phyloP scores from a whole-genome alignment of 176 grass and related monocot genomes.

The Miscanthus lutarioriparius region DNA sequence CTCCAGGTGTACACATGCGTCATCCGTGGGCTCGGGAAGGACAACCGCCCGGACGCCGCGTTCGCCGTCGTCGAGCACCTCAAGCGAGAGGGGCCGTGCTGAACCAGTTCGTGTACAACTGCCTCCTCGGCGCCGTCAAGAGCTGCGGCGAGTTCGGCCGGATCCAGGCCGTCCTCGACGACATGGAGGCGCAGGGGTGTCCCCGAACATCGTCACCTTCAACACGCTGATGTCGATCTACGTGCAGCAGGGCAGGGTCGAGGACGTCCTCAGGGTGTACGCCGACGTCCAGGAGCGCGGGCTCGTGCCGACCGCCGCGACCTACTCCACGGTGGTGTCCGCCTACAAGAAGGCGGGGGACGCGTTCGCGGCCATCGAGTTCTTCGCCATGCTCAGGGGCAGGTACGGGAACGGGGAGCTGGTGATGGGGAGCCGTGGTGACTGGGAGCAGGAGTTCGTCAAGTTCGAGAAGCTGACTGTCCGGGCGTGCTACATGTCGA shows the following conservation, averaged over 20 bases:
- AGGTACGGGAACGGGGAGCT: conserved; percentile 56
- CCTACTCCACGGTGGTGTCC: conserved; percentile 64
- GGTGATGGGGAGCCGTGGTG: conserved; percentile 35
- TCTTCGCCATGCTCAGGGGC: conserved; percentile 63
- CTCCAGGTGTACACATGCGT: conserved; percentile 73
- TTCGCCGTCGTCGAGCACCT: conserved; percentile 75
- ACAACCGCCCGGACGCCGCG: conserved; percentile 55
- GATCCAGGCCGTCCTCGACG: conserved; percentile 48
- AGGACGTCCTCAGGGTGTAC: conserved; percentile 58
- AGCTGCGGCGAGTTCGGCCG: conserved; percentile 45
- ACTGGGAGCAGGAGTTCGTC: conserved; percentile 63
- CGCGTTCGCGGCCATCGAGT: conserved; percentile 47
- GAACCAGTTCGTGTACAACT: conserved; percentile 87
- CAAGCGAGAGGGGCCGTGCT: conserved; percentile 43
- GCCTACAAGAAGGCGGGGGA: conserved; percentile 74
- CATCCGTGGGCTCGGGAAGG: conserved; percentile 60
- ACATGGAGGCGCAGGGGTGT: conserved; percentile 65
- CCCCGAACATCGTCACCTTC: conserved; percentile 67
- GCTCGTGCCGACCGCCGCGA: conserved; percentile 57
- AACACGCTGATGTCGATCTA: conserved; percentile 80
- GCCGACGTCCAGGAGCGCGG: conserved; percentile 48
- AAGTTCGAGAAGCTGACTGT: conserved; percentile 64
- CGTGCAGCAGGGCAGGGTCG: conserved; percentile 54
- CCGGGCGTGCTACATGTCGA: conserved; percentile 47
- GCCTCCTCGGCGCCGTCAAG: conserved; percentile 70